These are phyloP conservation scores for Picochlorum costavermella DNA, from an alignment of 139 green algal species.

Conservation along the genomic window DNA sequence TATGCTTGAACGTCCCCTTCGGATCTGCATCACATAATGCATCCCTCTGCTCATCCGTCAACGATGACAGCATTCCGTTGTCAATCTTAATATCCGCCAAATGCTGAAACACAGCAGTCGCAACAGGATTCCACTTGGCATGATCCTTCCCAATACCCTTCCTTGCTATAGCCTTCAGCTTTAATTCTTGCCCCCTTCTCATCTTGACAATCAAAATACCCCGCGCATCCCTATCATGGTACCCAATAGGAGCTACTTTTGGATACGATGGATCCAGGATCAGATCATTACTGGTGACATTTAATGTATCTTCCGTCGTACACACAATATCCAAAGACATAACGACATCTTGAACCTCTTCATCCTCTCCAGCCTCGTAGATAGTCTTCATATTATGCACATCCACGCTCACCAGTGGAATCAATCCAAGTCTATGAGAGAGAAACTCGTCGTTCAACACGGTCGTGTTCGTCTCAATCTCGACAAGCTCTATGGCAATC, in stretches of 20 bases:
- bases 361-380: conserved; percentile 38
- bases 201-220: conserved; percentile 86
- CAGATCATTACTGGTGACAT: conserved; percentile 56
- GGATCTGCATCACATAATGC: conserved; percentile 64
- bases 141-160: conserved; percentile 97
- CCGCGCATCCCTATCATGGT: conserved; percentile 13
- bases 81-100: conserved; percentile 84
- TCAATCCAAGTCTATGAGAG: conserved; percentile 72
- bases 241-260: conserved; percentile 36
- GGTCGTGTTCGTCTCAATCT: conserved; percentile 94
- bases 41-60: conserved; percentile 67
- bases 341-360: conserved; percentile 46
- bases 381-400: conserved; percentile 53
- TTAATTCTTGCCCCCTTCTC: conserved; percentile 71
- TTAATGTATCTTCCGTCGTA: conserved; percentile 50
- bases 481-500: conserved; percentile 96
- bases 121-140: conserved; percentile 94
- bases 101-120: conserved; percentile 71
- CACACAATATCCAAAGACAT: conserved; percentile 55
- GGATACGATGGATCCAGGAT: conserved; percentile 19
- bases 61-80: conserved; percentile 55
- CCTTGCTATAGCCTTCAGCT: conserved; percentile 68
- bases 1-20: conserved; percentile 65
- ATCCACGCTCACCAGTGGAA: conserved; percentile 66
- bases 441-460: conserved; percentile 98